phyloP scores from a whole-genome alignment of 768 basidiomycete species.

The Crucibulum laeve region DNA sequence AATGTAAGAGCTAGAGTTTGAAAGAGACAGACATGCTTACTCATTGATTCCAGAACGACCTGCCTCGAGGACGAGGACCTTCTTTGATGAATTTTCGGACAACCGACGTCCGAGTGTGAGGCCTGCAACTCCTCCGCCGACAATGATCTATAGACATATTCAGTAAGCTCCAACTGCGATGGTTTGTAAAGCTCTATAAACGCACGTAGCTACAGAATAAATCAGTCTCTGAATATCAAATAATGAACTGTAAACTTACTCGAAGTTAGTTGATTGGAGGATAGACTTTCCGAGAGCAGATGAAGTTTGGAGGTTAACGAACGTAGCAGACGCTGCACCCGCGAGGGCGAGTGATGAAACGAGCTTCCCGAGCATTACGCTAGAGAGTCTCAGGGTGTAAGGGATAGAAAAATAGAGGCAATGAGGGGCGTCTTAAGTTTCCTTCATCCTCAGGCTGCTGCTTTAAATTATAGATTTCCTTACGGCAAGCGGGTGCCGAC shows the following conservation, averaged over 20 bases:
- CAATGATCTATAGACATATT: slow-evolving; percentile 14
- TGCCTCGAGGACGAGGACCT: slow-evolving; percentile 26
- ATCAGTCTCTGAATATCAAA: background rate
- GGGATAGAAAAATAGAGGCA: background rate
- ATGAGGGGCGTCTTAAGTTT: no score
- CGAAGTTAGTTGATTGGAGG: slow-evolving; percentile 13
- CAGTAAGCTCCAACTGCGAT: background rate
- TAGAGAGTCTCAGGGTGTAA: background rate
- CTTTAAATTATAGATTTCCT: no score
- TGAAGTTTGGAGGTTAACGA: slow-evolving; percentile 15
- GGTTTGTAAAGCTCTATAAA: slow-evolving; percentile 8
- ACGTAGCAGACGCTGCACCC: slow-evolving; percentile 10
- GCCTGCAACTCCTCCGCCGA: slow-evolving; percentile 31
- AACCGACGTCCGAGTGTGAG: slow-evolving; percentile 26
- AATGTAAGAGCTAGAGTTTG: background rate
- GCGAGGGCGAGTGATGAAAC: slow-evolving; percentile 7
- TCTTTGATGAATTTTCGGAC: slow-evolving; percentile 15
- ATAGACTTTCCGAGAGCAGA: slow-evolving; percentile 10
- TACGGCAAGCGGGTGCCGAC: no score
- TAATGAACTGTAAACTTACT: slow-evolving; percentile 11
- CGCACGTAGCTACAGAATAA: background rate
- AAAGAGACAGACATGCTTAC: slow-evolving; percentile 6
- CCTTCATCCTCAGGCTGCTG: no score
- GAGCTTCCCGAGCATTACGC: slow-evolving; percentile 8
- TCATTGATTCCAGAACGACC: slow-evolving; percentile 21